Evolutionary conservation across 306 rosid species (phyloP).

Genomic region (Senna tora): DNA sequence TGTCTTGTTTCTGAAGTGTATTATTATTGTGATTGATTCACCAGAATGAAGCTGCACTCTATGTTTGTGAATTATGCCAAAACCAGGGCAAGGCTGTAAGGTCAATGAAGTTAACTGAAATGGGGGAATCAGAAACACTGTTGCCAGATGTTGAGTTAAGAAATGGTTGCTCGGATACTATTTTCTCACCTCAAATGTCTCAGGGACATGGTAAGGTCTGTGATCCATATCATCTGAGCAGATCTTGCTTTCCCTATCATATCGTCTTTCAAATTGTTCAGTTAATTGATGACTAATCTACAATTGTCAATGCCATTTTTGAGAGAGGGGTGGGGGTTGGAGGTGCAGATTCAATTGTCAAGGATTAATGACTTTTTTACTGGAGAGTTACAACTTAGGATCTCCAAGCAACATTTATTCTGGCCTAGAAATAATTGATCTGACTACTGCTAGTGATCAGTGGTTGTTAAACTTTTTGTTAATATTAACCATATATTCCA

Average conservation of each 20-base stretch:
- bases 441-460: not conserved
- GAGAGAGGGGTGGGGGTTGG: no score
- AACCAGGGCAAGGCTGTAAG: slow-evolving; percentile 65
- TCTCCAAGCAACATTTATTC: not conserved
- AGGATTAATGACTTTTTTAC: slow-evolving; percentile 3
- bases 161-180: slow-evolving; percentile 42
- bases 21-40: slow-evolving; percentile 36
- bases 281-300: slow-evolving; percentile 14
- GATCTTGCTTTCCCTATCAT: slow-evolving; percentile 8
- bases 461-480: not conserved
- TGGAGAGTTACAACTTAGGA: not conserved
- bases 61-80: slow-evolving; percentile 81
- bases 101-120: slow-evolving; percentile 44
- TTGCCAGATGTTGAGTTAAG: slow-evolving; percentile 41
- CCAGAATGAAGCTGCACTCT: slow-evolving; percentile 55
- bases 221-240: slow-evolving; percentile 39
- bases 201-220: slow-evolving; percentile 79
- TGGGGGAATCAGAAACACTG: slow-evolving; percentile 40
- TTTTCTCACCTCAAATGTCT: slow-evolving; percentile 45
- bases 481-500: not conserved
- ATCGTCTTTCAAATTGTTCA: slow-evolving; percentile 5
- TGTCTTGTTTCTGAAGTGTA: slow-evolving; percentile 34
- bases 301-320: not conserved
- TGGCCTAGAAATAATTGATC: not conserved
- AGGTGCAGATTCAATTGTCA: no score